Evolutionary conservation across 140 eudicot genomes (phyloP), one percentile per base, ranked within the genome.

Genomic region (Flaveria floridana): DNA sequence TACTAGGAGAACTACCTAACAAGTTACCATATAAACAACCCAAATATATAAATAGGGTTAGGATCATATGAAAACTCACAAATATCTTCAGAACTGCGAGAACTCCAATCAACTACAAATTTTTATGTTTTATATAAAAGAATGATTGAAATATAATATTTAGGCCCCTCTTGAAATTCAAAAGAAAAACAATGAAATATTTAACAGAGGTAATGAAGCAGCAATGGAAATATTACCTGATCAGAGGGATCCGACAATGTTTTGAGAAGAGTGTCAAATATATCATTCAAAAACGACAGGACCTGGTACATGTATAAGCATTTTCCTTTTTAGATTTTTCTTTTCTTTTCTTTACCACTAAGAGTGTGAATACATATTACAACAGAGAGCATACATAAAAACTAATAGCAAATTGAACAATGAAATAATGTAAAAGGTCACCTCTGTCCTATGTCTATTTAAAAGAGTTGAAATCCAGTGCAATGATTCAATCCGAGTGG

Each of bases 191-290:
- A 3, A 30, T 37, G 26, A 50, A 34, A 76, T 73, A 70, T 23
- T 63, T 68, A 46, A 30, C 44, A 26, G 21, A 52, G 63, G 71
- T 3, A 68, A 66, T 14, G 46, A 78, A 77, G 59, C 37, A 63
- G 48, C 77, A 57, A 63, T n/a, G 71, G 20, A 65, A 71, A 50
- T 59, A 63, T 68, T 85, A 94, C 97, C 97, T 91, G 85, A 73
- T 94, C 97, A 62, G 99, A 91, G 71, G 96, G 90, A 80, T 94
- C 99, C 21, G 99, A 94, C 47, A 94, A 87, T 41, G 89, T 90
- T 85, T 88, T 91, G 73, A 94, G 83, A 66, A 94, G 99, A 11
- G 95, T 91, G 70, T 94, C 99, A 76, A 91, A 85, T 70, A 88
- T 83, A 57, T 94, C 99, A 80, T 86, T 87, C 77, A 91, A 84